These are phyloP conservation scores for Mycena belliarum DNA, from an alignment of 768 basidiomycete genomes.

Conservation along the genomic window DNA sequence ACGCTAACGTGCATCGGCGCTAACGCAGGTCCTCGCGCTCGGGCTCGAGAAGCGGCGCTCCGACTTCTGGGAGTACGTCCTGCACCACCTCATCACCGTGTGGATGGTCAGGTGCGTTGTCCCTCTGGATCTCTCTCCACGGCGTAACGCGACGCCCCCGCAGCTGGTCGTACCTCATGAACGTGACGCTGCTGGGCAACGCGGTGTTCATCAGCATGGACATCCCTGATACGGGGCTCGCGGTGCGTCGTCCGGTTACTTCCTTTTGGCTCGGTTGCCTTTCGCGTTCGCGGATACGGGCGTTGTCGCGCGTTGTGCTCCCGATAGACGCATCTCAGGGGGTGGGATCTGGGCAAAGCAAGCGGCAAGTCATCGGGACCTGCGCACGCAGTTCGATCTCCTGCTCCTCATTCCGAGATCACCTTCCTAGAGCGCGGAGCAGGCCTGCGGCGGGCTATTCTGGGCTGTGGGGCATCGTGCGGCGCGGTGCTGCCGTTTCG, in stretches of 20 bases:
- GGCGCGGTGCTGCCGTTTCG: too few relatives aligned
- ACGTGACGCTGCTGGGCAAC: conserved; percentile 10
- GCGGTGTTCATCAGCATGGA: conserved; percentile 14
- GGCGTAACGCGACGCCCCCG: background rate
- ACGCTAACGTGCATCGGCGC: background rate
- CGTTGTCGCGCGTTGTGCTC: too few relatives aligned
- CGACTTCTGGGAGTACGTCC: background rate
- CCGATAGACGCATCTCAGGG: too few relatives aligned
- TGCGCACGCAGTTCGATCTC: too few relatives aligned
- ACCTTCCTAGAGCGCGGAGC: too few relatives aligned
- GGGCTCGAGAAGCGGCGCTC: conserved; percentile 7
- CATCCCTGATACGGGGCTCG: background rate
- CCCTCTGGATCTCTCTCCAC: background rate
- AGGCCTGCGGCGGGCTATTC: too few relatives aligned
- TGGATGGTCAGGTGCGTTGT: conserved; percentile 14
- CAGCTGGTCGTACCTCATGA: conserved; percentile 11
- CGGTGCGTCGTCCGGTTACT: background rate
- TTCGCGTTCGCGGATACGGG: too few relatives aligned
- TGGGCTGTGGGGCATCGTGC: too few relatives aligned
- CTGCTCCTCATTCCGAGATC: too few relatives aligned
- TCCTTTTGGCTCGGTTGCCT: too few relatives aligned
- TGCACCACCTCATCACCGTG: conserved; percentile 10
- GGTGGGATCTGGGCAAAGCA: too few relatives aligned
- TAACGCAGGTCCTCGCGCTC: conserved; percentile 1
- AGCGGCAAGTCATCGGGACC: too few relatives aligned